A percentile compares a stretch with the other conserved stretches of the same genome.
phyloP scores from a whole-genome alignment of 2,329 filamentous ascomycete species.

The Hysterium pulicare region DNA sequence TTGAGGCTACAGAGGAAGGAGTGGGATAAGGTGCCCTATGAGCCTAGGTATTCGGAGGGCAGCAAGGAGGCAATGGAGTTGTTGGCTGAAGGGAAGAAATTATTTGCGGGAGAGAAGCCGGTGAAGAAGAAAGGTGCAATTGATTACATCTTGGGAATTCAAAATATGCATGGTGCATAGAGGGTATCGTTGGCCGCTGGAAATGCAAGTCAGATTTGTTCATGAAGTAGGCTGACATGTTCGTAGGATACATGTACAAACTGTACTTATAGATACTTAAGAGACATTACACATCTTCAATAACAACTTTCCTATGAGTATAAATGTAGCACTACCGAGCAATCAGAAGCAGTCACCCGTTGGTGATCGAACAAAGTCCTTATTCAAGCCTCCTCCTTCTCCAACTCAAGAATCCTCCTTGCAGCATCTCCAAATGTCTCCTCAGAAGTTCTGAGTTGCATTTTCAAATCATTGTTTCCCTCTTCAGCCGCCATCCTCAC shows the following conservation, averaged over 20 bases:
- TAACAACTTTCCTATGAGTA: too few relatives aligned
- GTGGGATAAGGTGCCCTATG: constrained; percentile 34
- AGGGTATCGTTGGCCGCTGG: too few relatives aligned
- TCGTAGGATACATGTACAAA: too few relatives aligned
- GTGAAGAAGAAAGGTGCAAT: constrained; percentile 4
- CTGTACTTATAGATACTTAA: too few relatives aligned
- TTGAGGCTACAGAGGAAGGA: constrained; percentile 31
- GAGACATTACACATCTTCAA: too few relatives aligned
- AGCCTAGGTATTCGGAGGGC: constrained; percentile 33
- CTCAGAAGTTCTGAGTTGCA: constrained; percentile 21
- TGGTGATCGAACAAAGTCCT: too few relatives aligned
- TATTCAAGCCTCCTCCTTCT: too few relatives aligned
- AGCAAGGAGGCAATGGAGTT: constrained; percentile 30
- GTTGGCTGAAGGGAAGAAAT: constrained; percentile 27
- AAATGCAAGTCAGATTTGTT: too few relatives aligned
- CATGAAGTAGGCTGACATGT: too few relatives aligned
- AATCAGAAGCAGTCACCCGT: too few relatives aligned
- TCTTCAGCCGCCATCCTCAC: constrained; percentile 18
- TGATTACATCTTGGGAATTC: neutral
- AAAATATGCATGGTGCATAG: neutral
- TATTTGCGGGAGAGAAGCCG: constrained; percentile 30
- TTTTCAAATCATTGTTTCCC: constrained; percentile 14
- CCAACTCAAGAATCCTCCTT: constrained; percentile 19
- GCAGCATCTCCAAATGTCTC: constrained; percentile 24
- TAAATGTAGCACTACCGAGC: too few relatives aligned